phyloP scores from a whole-genome alignment of 768 basidiomycete genomes.

The Calocybe gangraenosa region DNA sequence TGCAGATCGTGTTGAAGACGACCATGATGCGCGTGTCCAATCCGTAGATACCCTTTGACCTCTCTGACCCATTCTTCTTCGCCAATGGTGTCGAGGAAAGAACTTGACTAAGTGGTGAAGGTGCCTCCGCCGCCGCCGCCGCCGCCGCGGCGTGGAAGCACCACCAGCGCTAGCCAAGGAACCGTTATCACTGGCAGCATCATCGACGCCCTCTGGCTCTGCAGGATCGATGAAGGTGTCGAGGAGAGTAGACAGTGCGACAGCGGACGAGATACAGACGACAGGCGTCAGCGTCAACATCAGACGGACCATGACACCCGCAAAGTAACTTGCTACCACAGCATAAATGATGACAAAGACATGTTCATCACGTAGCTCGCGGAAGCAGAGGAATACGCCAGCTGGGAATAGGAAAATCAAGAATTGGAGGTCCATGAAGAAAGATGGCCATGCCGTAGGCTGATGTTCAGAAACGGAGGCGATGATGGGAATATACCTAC shows the following conservation, averaged over 20 bases:
- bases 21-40: conserved; percentile 79
- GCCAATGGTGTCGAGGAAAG: conserved; percentile 33
- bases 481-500: conserved; percentile 92
- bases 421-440: conserved; percentile 99
- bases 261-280: conserved; percentile 90
- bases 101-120: conserved; percentile 33
- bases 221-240: conserved; percentile 87
- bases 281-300: conserved; percentile 98
- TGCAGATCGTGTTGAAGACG: conserved; percentile 64
- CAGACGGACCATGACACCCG: conserved; percentile 98
- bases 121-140: conserved; percentile 26
- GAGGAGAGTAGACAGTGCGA: conserved; percentile 83
- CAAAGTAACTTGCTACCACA: conserved; percentile 94
- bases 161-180: conserved; percentile 23
- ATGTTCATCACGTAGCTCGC: conserved; percentile 91
- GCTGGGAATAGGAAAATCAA: conserved; percentile 98
- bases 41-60: conserved; percentile 69
- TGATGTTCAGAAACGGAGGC: conserved; percentile 99
- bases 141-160: conserved; percentile 38
- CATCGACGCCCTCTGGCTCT: conserved; percentile 49
- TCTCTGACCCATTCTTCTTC: conserved; percentile 30
- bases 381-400: conserved; percentile 93
- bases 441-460: conserved; percentile 98
- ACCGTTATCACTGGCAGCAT: conserved; percentile 26
- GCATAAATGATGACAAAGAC: conserved; percentile 99